Conservation (phyloP, 2,329 filamentous ascomycete species). For the Polytolypa hystricis region DNA sequence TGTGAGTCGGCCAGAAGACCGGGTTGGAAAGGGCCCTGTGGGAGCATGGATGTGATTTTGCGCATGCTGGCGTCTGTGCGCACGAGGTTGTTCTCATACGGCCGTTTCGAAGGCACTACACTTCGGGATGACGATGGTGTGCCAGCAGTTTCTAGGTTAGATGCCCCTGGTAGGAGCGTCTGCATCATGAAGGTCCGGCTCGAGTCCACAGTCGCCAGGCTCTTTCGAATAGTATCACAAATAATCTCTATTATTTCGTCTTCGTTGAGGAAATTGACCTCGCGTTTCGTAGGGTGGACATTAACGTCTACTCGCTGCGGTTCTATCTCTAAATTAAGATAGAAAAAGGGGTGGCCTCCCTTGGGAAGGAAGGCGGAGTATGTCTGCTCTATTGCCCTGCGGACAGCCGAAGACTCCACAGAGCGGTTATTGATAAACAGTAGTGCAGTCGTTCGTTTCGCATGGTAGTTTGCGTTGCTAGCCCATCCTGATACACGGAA, state of each 20-base stretch:
- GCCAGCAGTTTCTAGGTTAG: conserved; percentile 34
- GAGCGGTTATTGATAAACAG: conserved; percentile 95
- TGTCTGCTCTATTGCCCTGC: conserved; percentile 81
- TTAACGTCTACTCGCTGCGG: conserved; percentile 91
- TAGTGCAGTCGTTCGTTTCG: conserved; percentile 77
- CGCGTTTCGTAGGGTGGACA: conserved; percentile 89
- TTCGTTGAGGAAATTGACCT: conserved; percentile 95
- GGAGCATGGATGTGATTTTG: conserved; percentile 95
- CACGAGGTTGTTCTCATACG: conserved; percentile 78
- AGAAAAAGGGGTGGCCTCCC: conserved; percentile 85
- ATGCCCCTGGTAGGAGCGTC: conserved; percentile 63
- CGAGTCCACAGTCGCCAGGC: conserved; percentile 77
- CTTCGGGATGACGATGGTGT: conserved; percentile 24
- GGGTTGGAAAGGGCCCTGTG: conserved; percentile 34
- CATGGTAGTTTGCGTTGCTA: conserved; percentile 89
- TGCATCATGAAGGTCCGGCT: conserved; percentile 93
- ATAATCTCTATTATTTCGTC: conserved; percentile 87
- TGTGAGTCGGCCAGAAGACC: conserved; percentile 24
- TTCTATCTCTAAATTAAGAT: conserved; percentile 85
- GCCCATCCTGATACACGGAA: conserved; percentile 72
- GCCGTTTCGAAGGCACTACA: conserved; percentile 36
- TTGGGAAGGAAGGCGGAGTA: conserved; percentile 85
- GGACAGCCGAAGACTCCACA: conserved; percentile 80
- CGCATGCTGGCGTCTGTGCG: conserved; percentile 78
- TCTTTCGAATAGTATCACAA: conserved; percentile 65